A percentile compares a stretch with the other conserved stretches of the same genome.
Conservation (phyloP, 2,329 filamentous ascomycete species). For the Cercospora nicotianae region DNA sequence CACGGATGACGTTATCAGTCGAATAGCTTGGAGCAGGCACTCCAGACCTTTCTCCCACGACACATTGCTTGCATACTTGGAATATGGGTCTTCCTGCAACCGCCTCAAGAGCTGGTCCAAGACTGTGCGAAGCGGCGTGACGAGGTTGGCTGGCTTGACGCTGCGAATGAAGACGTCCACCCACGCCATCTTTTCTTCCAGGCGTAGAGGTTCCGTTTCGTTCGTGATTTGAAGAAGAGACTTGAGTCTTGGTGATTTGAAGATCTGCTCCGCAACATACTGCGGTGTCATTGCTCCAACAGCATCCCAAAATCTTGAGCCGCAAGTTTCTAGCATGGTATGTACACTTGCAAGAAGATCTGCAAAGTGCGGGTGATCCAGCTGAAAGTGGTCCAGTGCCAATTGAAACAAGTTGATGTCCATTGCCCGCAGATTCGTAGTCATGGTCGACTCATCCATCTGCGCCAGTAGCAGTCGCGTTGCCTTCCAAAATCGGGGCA, state of each 20-base stretch:
- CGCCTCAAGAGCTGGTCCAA: constrained; percentile 71
- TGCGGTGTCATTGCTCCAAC: constrained; percentile 78
- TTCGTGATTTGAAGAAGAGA: constrained; percentile 58
- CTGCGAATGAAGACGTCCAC: constrained; percentile 75
- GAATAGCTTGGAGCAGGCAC: constrained; percentile 30
- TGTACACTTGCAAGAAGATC: constrained; percentile 70
- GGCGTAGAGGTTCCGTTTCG: constrained; percentile 49
- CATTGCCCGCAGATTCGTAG: constrained; percentile 74
- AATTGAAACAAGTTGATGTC: constrained; percentile 67
- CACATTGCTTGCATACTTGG: constrained; percentile 59
- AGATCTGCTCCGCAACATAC: constrained; percentile 79
- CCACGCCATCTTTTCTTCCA: constrained; percentile 71
- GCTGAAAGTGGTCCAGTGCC: constrained; percentile 63
- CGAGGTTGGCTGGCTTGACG: constrained; percentile 71
- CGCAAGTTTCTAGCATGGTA: constrained; percentile 70
- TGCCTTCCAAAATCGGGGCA: constrained; percentile 78
- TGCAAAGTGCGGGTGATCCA: constrained; percentile 57
- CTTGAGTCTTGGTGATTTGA: constrained; percentile 67
- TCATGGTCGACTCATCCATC: constrained; percentile 71
- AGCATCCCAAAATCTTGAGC: constrained; percentile 83
- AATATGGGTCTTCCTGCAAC: constrained; percentile 57
- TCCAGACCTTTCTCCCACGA: constrained; percentile 63
- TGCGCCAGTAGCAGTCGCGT: constrained; percentile 71
- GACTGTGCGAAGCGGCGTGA: constrained; percentile 77
- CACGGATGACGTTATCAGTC: constrained; percentile 23